These are phyloP conservation scores for Elsinoe australis DNA, from an alignment of 2,329 filamentous ascomycete species.

Conservation along the genomic window DNA sequence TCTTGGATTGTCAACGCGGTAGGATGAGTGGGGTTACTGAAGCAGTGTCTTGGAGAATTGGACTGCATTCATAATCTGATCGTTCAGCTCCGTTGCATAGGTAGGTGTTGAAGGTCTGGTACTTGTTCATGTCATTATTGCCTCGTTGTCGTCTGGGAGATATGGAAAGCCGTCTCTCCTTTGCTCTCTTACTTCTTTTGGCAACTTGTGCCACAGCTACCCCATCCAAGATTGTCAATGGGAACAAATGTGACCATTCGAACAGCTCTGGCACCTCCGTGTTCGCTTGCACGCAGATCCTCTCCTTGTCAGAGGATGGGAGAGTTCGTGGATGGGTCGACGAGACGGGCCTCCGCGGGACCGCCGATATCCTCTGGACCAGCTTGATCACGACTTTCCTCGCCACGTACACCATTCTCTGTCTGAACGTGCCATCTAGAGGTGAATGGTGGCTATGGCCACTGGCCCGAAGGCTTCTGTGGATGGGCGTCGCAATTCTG, in stretches of 20 bases:
- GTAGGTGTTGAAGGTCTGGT: too few relatives aligned
- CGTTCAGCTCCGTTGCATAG: too few relatives aligned
- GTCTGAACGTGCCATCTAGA: background rate
- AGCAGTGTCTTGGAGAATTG: too few relatives aligned
- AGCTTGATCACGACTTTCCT: background rate
- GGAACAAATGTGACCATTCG: background rate
- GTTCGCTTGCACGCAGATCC: background rate
- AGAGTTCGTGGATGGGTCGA: conserved; percentile 1
- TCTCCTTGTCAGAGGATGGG: background rate
- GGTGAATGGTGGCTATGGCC: background rate
- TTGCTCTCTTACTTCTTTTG: background rate
- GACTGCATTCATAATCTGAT: too few relatives aligned
- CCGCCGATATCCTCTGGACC: background rate
- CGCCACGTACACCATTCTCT: background rate
- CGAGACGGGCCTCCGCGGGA: background rate
- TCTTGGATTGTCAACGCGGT: too few relatives aligned
- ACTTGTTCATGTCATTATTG: too few relatives aligned
- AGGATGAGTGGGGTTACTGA: too few relatives aligned
- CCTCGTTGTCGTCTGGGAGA: too few relatives aligned
- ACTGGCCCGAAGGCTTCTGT: background rate
- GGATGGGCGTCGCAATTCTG: conserved; percentile 5
- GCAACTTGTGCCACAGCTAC: background rate
- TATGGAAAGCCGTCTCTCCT: too few relatives aligned
- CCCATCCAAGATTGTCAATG: background rate
- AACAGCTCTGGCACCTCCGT: background rate